phyloP scores from a whole-genome alignment of 805 yeast genomes.

The Candida pini region DNA sequence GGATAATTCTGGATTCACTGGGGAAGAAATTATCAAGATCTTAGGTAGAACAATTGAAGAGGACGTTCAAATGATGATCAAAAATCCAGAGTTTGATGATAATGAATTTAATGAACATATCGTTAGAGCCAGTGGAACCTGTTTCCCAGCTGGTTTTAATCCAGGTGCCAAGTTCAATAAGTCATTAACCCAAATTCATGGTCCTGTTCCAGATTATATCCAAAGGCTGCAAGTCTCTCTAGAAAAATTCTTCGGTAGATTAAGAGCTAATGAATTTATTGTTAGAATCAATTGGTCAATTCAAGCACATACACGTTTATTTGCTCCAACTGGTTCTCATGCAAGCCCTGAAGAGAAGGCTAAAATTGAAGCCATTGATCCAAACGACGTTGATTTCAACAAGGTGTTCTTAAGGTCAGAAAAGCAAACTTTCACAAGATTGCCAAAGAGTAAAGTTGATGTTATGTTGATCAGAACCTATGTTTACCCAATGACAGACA shows the following conservation, averaged over 20 bases:
- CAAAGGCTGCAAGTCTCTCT: slow-evolving; percentile 52
- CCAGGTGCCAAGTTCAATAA: slow-evolving; percentile 48
- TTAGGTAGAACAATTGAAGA: slow-evolving; percentile 44
- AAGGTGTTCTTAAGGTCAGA: slow-evolving; percentile 54
- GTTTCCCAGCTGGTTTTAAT: slow-evolving; percentile 71
- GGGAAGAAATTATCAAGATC: slow-evolving; percentile 11
- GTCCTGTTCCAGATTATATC: slow-evolving; percentile 66
- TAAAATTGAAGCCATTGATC: slow-evolving; percentile 29
- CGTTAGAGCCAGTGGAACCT: slow-evolving; percentile 49
- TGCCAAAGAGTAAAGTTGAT: slow-evolving; percentile 42
- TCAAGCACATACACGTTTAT: slow-evolving; percentile 52
- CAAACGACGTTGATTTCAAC: slow-evolving; percentile 34
- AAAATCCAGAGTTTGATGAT: slow-evolving; percentile 30
- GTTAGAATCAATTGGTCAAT: slow-evolving; percentile 67
- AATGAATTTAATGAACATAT: slow-evolving; percentile 47
- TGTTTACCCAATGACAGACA: slow-evolving; percentile 42
- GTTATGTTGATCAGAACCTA: slow-evolving; percentile 55
- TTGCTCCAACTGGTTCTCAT: slow-evolving; percentile 41
- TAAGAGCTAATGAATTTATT: slow-evolving; percentile 50
- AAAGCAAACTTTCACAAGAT: slow-evolving; percentile 49
- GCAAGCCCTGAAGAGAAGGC: slow-evolving; percentile 30
- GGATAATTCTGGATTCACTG: slow-evolving; percentile 9
- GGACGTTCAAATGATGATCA: slow-evolving; percentile 52
- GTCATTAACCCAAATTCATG: slow-evolving; percentile 57
- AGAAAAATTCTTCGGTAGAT: slow-evolving; percentile 58